Percentiles rank a stretch among this genome's conserved stretches.
phyloP scores from a whole-genome alignment of 352 stramenopile genomes.

The Globisporangium iwayamae region DNA sequence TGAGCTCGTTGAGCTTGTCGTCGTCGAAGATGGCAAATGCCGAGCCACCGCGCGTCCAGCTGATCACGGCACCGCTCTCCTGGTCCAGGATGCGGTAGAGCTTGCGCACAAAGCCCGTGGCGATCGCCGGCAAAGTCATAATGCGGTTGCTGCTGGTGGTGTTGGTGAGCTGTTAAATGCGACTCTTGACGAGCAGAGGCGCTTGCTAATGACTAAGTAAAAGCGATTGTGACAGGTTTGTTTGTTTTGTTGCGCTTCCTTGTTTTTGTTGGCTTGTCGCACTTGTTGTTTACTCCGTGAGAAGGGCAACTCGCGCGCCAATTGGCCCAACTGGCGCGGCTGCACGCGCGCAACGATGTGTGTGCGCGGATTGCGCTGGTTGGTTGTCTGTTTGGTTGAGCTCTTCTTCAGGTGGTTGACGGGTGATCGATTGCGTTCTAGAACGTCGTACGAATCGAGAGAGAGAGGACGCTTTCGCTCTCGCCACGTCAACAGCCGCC shows the following conservation, averaged over 20 bases:
- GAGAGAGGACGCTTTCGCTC: no score
- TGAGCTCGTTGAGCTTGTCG: slow-evolving; percentile 35
- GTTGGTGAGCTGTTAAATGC: background rate
- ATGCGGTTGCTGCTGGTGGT: background rate
- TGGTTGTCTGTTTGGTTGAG: no score
- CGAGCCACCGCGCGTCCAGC: slow-evolving; percentile 46
- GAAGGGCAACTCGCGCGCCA: slow-evolving; percentile 4
- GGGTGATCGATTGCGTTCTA: slow-evolving; percentile 11
- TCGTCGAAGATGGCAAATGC: slow-evolving; percentile 55
- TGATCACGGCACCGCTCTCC: slow-evolving; percentile 47
- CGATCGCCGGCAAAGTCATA: slow-evolving; percentile 34
- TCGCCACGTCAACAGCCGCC: background rate
- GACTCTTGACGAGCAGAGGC: background rate
- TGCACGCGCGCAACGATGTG: slow-evolving; percentile 3
- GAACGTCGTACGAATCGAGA: background rate
- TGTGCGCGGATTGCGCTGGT: background rate
- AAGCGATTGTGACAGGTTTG: slow-evolving; percentile 8
- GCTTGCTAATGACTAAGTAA: slow-evolving; percentile 14
- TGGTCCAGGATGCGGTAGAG: slow-evolving; percentile 73
- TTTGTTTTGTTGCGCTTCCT: background rate
- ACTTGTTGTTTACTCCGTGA: background rate
- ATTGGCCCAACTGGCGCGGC: background rate
- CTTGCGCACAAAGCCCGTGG: slow-evolving; percentile 69
- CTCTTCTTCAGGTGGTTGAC: background rate
- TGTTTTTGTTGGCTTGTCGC: background rate